Evolutionary conservation across 2,329 filamentous ascomycete genomes (phyloP), one percentile per base, ranked within the genome.

Genomic region (Dothiorella sarmentorum): DNA sequence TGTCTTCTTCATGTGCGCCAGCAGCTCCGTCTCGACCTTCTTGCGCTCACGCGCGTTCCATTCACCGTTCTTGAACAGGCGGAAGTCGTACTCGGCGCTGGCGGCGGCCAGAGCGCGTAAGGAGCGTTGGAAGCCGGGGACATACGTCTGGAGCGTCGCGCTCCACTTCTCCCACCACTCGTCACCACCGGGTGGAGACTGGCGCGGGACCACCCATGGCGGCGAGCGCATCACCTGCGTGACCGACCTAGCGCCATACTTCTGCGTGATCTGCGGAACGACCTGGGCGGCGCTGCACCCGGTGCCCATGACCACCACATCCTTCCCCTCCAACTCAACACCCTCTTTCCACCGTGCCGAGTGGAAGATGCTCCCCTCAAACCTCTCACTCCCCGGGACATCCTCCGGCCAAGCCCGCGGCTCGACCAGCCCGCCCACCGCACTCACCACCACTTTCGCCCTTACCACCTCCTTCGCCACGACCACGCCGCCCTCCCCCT

Each of bases 201-300:
- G 9, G 44, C 72, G 69, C 2, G 80, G 77, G 3, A 78, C 73
- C 1, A 83, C 77, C 82, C 82, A 85, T 1, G 82, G 82, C 10
- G 82, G 80, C 13, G 80, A 80, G 15, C 81, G 72, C 80, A 85
- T 82, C 6, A 85, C 62, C 62, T 85, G 83, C 0, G 81, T 84
- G n/a, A 85, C 77, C 5, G 79, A 80, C 64, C 79, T 83, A 29
- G 78, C 80, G 20, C 76, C 77, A 61, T 74, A 75, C 9, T 76
- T 74, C 20, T 73, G 73, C 3, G 74, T 74, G 5, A 85, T 70
- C 35, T 71, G 65, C 1, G 83, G 82, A 7, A 85, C 77, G 22
- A 85, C 75, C 62, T 85, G 83, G 13, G 80, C 79, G 2, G 82
- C 81, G 63, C 76, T 81, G 65, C 82, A 85, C 11, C 83, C 83